Conservation (phyloP, 176 grass and related monocot genomes). For the Luzula sylvatica region DNA sequence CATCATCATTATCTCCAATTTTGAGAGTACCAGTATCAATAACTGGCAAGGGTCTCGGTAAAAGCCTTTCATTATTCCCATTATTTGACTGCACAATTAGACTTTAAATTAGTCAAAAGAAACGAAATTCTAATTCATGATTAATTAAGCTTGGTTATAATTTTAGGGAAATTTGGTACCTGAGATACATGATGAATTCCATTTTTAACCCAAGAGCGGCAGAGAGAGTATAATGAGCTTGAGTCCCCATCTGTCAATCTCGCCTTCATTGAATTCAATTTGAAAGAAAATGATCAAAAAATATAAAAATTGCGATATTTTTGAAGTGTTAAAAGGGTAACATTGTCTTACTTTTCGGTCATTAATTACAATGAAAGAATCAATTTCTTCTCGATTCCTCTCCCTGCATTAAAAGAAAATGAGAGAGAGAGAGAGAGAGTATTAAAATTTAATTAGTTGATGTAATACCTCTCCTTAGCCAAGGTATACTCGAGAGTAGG, state of each 20-base stretch:
- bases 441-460: neutral
- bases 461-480: constrained; percentile 19
- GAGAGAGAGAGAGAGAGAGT: neutral
- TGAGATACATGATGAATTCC: constrained; percentile 2
- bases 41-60: constrained; percentile 19
- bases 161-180: neutral
- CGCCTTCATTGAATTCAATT: constrained; percentile 6
- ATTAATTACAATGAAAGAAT: constrained; percentile 9
- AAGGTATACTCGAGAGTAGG: constrained; percentile 9
- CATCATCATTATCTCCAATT: neutral
- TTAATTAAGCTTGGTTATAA: no score
- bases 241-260: constrained; percentile 11
- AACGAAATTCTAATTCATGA: neutral
- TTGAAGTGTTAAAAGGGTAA: neutral
- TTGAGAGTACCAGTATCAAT: neutral
- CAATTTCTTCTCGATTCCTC: constrained; percentile 3
- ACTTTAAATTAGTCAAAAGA: neutral
- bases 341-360: constrained; percentile 14
- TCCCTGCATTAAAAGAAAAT: constrained; percentile 8
- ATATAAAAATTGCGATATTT: neutral
- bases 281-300: neutral
- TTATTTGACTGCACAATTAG: constrained; percentile 9
- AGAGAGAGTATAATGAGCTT: constrained; percentile 19
- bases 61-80: constrained; percentile 12
- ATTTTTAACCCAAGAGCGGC: constrained; percentile 25